Percentiles rank a stretch among this genome's conserved stretches.
These are phyloP conservation scores for Botrytis hyacinthi DNA, from an alignment of 2,329 filamentous ascomycete species.

Conservation along the genomic window DNA sequence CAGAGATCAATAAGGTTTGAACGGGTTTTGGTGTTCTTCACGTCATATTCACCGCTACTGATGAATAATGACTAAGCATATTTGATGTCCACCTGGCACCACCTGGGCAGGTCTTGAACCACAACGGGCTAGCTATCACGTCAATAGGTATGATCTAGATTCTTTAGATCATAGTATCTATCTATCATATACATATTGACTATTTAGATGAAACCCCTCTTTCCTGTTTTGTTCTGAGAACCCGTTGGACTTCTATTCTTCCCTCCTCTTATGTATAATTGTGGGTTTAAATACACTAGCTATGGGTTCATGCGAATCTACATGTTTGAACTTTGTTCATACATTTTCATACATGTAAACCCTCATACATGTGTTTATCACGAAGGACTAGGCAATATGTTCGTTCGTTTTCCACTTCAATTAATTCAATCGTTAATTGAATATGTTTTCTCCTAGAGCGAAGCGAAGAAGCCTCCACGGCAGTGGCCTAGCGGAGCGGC, in stretches of 20 bases:
- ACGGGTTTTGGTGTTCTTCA: background rate
- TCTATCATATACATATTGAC: background rate
- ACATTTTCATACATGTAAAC: background rate
- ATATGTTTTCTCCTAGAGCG: background rate
- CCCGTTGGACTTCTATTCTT: background rate
- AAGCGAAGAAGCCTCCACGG: constrained; percentile 5
- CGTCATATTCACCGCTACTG: background rate
- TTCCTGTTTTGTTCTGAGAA: background rate
- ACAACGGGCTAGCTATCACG: too few relatives aligned
- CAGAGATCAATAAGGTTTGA: background rate
- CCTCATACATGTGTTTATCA: background rate
- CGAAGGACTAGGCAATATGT: background rate
- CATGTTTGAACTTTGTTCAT: background rate
- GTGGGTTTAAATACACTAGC: background rate
- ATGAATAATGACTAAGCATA: background rate
- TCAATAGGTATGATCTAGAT: background rate
- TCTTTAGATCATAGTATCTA: background rate
- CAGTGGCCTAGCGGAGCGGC: constrained; percentile 1
- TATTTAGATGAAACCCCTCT: background rate
- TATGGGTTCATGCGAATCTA: background rate
- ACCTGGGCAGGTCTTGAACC: background rate
- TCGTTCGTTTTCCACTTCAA: background rate
- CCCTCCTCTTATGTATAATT: background rate
- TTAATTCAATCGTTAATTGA: background rate
- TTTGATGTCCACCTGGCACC: background rate